Percentiles rank a stretch among this genome's conserved stretches.
These are phyloP conservation scores for Xerocomus nothofagi DNA, from an alignment of 1,284 basidiomycete species.

Conservation along the genomic window DNA sequence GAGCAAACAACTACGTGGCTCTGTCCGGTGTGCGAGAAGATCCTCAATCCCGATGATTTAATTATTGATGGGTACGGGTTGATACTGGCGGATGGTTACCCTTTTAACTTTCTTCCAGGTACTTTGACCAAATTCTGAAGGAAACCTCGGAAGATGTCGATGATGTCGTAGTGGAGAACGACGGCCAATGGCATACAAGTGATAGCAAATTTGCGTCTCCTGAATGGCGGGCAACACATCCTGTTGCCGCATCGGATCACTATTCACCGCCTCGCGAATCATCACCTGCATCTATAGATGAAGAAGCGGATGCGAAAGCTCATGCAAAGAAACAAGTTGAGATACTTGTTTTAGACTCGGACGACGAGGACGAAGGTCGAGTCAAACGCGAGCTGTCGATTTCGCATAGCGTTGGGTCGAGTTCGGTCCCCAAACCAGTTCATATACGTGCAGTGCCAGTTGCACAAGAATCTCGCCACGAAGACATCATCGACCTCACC, in stretches of 20 bases:
- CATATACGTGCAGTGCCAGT: constrained; percentile 18
- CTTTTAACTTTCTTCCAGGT: constrained; percentile 45
- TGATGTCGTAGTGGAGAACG: constrained; percentile 90
- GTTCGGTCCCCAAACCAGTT: constrained; percentile 25
- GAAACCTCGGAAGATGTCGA: constrained; percentile 79
- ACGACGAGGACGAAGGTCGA: constrained; percentile 68
- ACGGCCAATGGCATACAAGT: constrained; percentile 93
- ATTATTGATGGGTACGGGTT: constrained; percentile 84
- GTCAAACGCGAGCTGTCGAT: constrained; percentile 73
- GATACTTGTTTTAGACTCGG: constrained; percentile 76
- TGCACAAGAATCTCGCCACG: constrained; percentile 24
- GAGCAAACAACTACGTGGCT: constrained; percentile 95
- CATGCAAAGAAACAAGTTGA: constrained; percentile 49
- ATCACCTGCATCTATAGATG: constrained; percentile 36
- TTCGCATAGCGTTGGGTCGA: constrained; percentile 49
- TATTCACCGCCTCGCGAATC: constrained; percentile 37
- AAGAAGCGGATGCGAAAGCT: constrained; percentile 44
- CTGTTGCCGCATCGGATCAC: constrained; percentile 30
- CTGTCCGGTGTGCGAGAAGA: constrained; percentile 92
- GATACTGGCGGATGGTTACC: neutral
- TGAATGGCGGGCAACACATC: constrained; percentile 64
- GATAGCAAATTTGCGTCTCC: constrained; percentile 82
- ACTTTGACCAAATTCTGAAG: constrained; percentile 81
- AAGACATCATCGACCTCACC: constrained; percentile 76
- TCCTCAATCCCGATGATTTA: constrained; percentile 77